Percentiles rank a stretch among this genome's conserved stretches.
Evolutionary conservation across 495 filamentous ascomycete species (phyloP).

Genomic region (Talaromyces thailandensis): DNA sequence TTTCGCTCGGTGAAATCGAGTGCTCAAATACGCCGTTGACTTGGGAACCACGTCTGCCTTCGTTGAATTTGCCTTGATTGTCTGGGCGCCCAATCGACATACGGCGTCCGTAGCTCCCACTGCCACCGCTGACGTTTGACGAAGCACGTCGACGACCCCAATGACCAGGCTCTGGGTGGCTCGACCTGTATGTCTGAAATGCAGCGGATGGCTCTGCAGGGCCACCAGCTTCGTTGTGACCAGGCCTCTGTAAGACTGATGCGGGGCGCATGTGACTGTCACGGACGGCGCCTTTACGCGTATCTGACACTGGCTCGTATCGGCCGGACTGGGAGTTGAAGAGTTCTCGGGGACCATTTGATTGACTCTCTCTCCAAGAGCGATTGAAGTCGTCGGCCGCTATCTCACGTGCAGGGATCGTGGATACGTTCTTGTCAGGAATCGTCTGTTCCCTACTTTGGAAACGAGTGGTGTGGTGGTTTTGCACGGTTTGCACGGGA

Average conservation of each 20-base stretch:
- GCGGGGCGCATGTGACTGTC: constrained; percentile 64
- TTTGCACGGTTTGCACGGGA: constrained; percentile 26
- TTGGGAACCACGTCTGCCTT: constrained; percentile 37
- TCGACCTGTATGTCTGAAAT: constrained; percentile 74
- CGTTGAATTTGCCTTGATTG: constrained; percentile 32
- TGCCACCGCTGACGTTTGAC: constrained; percentile 92
- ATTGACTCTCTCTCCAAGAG: constrained; percentile 65
- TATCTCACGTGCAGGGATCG: constrained; percentile 65
- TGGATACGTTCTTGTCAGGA: constrained; percentile 19
- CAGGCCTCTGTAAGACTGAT: constrained; percentile 68
- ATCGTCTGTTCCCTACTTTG: constrained; percentile 23
- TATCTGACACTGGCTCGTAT: constrained; percentile 80
- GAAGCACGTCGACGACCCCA: constrained; percentile 79
- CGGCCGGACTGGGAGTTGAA: constrained; percentile 92
- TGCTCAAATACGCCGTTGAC: constrained; percentile 31
- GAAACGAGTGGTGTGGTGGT: constrained; percentile 16
- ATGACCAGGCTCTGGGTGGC: constrained; percentile 52
- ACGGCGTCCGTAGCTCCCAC: constrained; percentile 55
- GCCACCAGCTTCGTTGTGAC: constrained; percentile 45
- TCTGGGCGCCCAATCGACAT: constrained; percentile 46
- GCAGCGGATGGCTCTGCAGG: constrained; percentile 87
- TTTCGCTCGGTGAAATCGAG: constrained; percentile 19
- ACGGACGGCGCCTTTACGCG: constrained; percentile 57
- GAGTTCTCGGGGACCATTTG: constrained; percentile 60
- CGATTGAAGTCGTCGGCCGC: constrained; percentile 92